Evolutionary conservation across 805 yeast genomes (phyloP), one percentile per base, ranked within the genome.

Genomic region (Lachancea sp.): DNA sequence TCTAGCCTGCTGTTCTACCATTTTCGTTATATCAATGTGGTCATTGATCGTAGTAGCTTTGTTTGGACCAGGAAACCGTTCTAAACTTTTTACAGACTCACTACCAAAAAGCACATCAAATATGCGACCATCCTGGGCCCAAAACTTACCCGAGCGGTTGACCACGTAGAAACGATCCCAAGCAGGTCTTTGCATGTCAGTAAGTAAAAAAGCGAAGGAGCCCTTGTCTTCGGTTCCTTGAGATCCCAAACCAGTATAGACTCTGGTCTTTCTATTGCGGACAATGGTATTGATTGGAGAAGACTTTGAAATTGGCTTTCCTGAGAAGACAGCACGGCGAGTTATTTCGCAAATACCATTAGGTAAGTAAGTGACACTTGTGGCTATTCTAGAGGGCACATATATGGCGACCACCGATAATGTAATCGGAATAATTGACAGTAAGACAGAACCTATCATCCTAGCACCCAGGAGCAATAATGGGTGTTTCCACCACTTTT

Each of bases 141-240:
- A 52, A 30, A 59, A 50, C 18, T 38, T 39, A 22, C 64, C 65
- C 8, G 61, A 49, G 34, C 65, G 53, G 7, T 59, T 51, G 17
- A 59, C 40, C 12, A 59, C 51, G 36, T 50, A 58, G 17, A 51
- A 43, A 29, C 47, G 57, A 22, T 51, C 40, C 43, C 51, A 47
- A 31, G 48, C 42, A 12, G 46, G 40, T 33, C 40, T 46, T 18
- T 40, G 40, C 13, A 43, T 42, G 39, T 57, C 57, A 9, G 43
- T 41, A 9, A 59, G 43, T 24, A 50, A 51, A 40, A 59, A 58
- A 1, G 49, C 46, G 34, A 52, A 55, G 0, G 63, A 51, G 3
- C 51, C 47, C 22, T 47, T 50, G 42, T 59, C 62, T n/a, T 57
- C 63, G 18, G 57, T 46, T 11, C 62, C 61, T 33, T 56, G 60